Conservation (phyloP, 192 early-diverging fungal genomes). For the Linnemannia hyalina region DNA sequence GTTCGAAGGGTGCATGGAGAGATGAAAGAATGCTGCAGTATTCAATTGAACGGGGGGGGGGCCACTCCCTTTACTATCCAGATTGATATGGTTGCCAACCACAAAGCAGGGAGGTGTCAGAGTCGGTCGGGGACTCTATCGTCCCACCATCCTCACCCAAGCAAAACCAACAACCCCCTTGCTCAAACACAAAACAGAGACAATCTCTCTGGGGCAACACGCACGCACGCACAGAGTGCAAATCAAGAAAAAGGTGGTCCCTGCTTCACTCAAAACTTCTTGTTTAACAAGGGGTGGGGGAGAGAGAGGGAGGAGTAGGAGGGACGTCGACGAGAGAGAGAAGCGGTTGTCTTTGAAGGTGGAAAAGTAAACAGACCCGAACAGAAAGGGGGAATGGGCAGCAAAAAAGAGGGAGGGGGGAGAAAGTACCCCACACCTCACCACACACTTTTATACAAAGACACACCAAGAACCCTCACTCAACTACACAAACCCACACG, state of each 20-base stretch:
- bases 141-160: neutral
- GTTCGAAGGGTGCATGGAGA: neutral
- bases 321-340: neutral
- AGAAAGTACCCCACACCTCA: neutral
- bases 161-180: conserved; percentile 2
- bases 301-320: neutral
- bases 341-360: neutral
- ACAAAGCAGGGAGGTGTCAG: conserved; percentile 4
- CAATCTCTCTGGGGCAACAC: too few relatives aligned
- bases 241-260: neutral
- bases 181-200: neutral
- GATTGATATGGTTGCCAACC: neutral
- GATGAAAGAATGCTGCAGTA: neutral
- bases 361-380: neutral
- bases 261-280: neutral
- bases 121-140: neutral
- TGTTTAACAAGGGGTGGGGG: neutral
- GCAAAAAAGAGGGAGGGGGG: neutral
- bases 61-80: neutral
- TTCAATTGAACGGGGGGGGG: neutral
- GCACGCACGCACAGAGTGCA: neutral
- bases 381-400: conserved; percentile 20
- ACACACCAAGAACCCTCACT: neutral
- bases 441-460: neutral
- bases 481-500: neutral